Conservation (phyloP, 257 asterid genomes). For the Gynochthodes officinalis region DNA sequence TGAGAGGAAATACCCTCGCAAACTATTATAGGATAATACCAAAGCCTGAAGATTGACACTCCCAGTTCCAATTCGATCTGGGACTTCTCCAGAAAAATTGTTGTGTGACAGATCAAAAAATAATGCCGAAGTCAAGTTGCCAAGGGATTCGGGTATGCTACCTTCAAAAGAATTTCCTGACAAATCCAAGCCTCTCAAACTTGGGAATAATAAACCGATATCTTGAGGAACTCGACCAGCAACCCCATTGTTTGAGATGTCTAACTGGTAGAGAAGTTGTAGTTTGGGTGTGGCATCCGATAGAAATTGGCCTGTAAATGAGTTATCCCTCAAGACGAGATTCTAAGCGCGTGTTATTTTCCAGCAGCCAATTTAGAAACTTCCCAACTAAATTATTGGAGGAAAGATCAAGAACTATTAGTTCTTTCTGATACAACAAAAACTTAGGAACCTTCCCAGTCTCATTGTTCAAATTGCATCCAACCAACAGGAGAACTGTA, state of each 20-base stretch:
- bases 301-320: constrained; percentile 1
- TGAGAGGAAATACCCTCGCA: not conserved
- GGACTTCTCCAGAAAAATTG: constrained; percentile 7
- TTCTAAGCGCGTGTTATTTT: constrained; percentile 9
- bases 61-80: not conserved
- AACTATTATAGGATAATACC: not conserved
- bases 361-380: constrained; percentile 14
- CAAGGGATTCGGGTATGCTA: constrained; percentile 2
- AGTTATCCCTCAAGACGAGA: constrained; percentile 10
- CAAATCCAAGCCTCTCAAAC: not conserved
- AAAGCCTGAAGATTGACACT: not conserved
- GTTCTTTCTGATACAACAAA: constrained; percentile 7
- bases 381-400: constrained; percentile 4
- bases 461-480: constrained; percentile 8
- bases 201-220: constrained; percentile 3
- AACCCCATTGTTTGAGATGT: constrained; percentile 9
- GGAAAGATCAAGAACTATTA: constrained; percentile 15
- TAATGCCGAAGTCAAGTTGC: constrained; percentile 1
- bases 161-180: constrained; percentile 9
- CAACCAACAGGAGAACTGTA: constrained; percentile 1
- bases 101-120: constrained; percentile 14
- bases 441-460: not conserved
- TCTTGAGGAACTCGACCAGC: not conserved
- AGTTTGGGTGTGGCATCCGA: not conserved
- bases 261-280: not conserved